A percentile compares a stretch with the other conserved stretches of the same genome.
phyloP scores from a whole-genome alignment of 495 filamentous ascomycete genomes.

The Pseudoneurospora amorphoporcata region DNA sequence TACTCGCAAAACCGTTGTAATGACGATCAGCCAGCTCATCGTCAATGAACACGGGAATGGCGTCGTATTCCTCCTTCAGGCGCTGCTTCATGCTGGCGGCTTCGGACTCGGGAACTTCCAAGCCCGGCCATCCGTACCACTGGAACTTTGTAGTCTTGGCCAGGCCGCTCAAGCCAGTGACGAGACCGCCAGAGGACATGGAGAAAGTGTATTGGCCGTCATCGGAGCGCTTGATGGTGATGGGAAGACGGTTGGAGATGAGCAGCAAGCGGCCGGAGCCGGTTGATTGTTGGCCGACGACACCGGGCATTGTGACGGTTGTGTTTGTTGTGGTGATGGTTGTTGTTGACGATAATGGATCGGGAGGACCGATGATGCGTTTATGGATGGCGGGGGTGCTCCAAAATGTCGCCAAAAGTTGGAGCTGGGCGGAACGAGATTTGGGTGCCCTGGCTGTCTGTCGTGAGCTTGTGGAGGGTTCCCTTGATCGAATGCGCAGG shows the following conservation, averaged over 20 bases:
- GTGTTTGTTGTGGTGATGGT: background rate
- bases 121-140: conserved; percentile 96
- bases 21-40: conserved; percentile 71
- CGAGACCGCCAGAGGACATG: conserved; percentile 91
- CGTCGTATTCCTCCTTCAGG: conserved; percentile 61
- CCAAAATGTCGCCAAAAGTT: background rate
- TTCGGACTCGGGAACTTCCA: conserved; percentile 71
- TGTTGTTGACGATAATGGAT: background rate
- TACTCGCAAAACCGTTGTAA: conserved; percentile 84
- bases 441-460: background rate
- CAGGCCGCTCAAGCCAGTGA: conserved; percentile 81
- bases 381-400: background rate
- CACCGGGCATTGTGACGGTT: conserved; percentile 19
- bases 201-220: conserved; percentile 72
- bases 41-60: conserved; percentile 67
- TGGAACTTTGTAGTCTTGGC: conserved; percentile 86
- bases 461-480: background rate
- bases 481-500: background rate
- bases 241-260: conserved; percentile 86
- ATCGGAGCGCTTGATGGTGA: conserved; percentile 85
- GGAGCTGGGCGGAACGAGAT: background rate
- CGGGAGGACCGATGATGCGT: background rate
- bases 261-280: conserved; percentile 53
- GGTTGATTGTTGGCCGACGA: conserved; percentile 10
- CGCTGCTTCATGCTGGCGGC: conserved; percentile 52